Percentiles rank a stretch among this genome's conserved stretches.
phyloP scores from a whole-genome alignment of 805 yeast species.

The Pichia californica region DNA sequence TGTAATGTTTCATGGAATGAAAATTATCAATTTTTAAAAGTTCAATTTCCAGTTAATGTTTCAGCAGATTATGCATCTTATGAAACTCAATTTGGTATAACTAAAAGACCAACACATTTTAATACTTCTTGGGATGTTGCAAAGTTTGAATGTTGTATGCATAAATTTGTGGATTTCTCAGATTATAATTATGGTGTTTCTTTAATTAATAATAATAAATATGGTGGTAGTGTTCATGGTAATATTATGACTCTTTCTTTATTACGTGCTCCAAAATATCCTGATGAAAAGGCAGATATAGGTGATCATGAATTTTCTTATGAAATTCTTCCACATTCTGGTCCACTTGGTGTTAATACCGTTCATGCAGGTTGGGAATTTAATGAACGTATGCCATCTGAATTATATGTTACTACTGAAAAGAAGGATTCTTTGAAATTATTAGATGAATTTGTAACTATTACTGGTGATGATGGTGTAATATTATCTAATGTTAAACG shows the following conservation, averaged over 20 bases:
- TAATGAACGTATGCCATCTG: conserved; percentile 43
- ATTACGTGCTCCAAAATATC: conserved; percentile 87
- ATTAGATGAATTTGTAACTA: conserved; percentile 17
- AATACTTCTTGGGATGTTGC: conserved; percentile 97
- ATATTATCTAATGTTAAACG: conserved; percentile 76
- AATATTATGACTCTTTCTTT: conserved; percentile 80
- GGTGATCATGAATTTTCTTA: conserved; percentile 79
- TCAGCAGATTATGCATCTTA: conserved; percentile 72
- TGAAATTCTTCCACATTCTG: conserved; percentile 78
- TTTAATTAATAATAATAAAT: conserved; percentile 75
- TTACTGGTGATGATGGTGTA: conserved; percentile 50
- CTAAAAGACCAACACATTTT: conserved; percentile 88
- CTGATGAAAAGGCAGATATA: conserved; percentile 93
- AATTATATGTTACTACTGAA: conserved; percentile 14
- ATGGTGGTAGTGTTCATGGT: conserved; percentile 94
- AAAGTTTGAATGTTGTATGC: conserved; percentile 92
- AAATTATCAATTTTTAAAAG: conserved; percentile 80
- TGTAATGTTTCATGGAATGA: conserved; percentile 82
- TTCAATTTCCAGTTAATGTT: conserved; percentile 88
- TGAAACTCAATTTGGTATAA: conserved; percentile 91
- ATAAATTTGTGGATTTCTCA: conserved; percentile 87
- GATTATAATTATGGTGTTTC: conserved; percentile 85
- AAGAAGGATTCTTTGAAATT: neutral
- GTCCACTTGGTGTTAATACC: conserved; percentile 54
- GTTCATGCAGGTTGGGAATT: conserved; percentile 75